Conservation (phyloP, 495 filamentous ascomycete genomes). For the Astrothelium subdiscretum region DNA sequence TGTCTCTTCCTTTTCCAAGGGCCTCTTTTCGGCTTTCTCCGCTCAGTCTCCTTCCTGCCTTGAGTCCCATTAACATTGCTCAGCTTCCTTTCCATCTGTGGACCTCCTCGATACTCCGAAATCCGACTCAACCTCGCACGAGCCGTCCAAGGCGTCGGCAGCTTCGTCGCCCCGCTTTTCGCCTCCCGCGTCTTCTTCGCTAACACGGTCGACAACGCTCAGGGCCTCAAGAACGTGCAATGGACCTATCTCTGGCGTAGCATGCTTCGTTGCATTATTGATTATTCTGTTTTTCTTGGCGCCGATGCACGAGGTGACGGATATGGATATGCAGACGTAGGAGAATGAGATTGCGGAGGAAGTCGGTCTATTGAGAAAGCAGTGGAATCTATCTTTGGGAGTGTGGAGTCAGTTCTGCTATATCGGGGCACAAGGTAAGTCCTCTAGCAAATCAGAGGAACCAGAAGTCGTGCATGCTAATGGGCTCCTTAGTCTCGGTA, state of each 20-base stretch:
- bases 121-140: conserved; percentile 57
- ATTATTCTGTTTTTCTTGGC: conserved; percentile 17
- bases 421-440: conserved; percentile 3
- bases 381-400: conserved; percentile 11
- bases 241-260: conserved; percentile 68
- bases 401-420: conserved; percentile 8
- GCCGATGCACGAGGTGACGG: conserved; percentile 42
- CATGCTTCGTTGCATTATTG: conserved; percentile 25
- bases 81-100: conserved; percentile 30
- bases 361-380: conserved; percentile 17
- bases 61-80: not conserved
- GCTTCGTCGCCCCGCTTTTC: conserved; percentile 53
- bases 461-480: not conserved
- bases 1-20: conserved; percentile 18
- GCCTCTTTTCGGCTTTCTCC: not conserved
- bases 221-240: conserved; percentile 47
- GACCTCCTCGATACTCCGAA: conserved; percentile 40
- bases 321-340: conserved; percentile 46
- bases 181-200: conserved; percentile 50
- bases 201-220: conserved; percentile 32
- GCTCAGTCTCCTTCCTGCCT: conserved; percentile 17
- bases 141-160: conserved; percentile 55
- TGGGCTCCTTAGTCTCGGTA: conserved; percentile 30
- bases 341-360: conserved; percentile 34
- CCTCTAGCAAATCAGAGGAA: not conserved